Base-by-base conservation (phyloP, 352 stramenopile species). In the Detonula confervacea region DNA sequence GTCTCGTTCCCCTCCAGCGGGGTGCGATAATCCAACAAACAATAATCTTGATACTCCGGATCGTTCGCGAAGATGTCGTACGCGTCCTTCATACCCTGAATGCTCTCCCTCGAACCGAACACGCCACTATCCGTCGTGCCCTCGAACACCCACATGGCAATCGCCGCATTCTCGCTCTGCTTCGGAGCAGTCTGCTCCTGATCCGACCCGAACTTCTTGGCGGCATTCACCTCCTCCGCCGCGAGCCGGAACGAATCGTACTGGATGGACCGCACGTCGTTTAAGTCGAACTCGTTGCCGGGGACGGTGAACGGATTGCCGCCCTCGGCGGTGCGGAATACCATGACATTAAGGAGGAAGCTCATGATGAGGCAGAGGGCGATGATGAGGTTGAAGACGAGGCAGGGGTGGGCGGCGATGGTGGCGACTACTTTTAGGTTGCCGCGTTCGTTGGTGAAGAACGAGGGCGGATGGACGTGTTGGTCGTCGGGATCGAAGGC, bases 351-450 rank as follows among this genome's bases (percentile, higher is more conserved):
- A 8, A 87, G 66, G 2, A 81, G 30, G 25, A 84, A 73, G 20
- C 59, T 62, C 1, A 81, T 29, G n/a, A 55, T 29, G 16, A 87
- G 8, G 57, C 63, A 75, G 7, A 77, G 33, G 0, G 25, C 39
- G n/a, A 89, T 61, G 12, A 82, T 60, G 51, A 75, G 25, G 66
- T 33, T 76, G 61, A 91, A 89, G 57, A 83, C 70, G 37, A 37
- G 46, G 52, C 71, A 83, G 22, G 81, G 85, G 55, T 52, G 24
- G 4, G 72, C 63, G 16, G 87, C 54, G 8, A 89, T 59, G 9
- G 81, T 37, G 52, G 83, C 79, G 35, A 89, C 83, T 20, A 73
- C 69, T 51, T 86, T 87, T 4, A 89, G 67, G 49, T 89, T 89
- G 51, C 79, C 83, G 1, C 68, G 62, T 14, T 85, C 64, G 62